A percentile compares a stretch with the other conserved stretches of the same genome.
These are phyloP conservation scores for Aspergillus phoenicis DNA, from an alignment of 2,329 filamentous ascomycete species.

Conservation along the genomic window DNA sequence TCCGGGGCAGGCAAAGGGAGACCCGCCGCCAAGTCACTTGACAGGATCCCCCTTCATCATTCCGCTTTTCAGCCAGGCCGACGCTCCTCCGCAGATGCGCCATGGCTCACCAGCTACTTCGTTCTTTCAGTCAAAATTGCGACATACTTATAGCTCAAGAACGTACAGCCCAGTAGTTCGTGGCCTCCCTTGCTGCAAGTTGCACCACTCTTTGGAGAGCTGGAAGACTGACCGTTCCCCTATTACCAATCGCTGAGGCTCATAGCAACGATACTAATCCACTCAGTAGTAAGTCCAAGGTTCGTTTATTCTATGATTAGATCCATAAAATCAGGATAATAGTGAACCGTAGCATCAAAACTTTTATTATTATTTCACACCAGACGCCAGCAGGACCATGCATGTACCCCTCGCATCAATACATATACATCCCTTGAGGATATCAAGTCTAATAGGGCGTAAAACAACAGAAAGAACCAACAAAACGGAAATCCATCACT, in stretches of 20 bases:
- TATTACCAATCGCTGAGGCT: too few species aligned
- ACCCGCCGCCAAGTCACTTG: slow-evolving; percentile 7
- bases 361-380: slow-evolving; percentile 28
- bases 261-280: too few species aligned
- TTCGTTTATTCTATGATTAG: neutral
- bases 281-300: too few species aligned
- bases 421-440: slow-evolving; percentile 39
- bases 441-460: slow-evolving; percentile 34
- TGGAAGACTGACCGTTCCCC: too few species aligned
- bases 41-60: neutral
- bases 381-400: slow-evolving; percentile 38
- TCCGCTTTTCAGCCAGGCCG: neutral
- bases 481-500: slow-evolving; percentile 49
- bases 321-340: neutral
- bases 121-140: neutral
- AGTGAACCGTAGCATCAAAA: slow-evolving; percentile 10
- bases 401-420: slow-evolving; percentile 35
- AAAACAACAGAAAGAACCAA: slow-evolving; percentile 23
- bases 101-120: neutral
- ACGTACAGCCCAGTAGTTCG: neutral
- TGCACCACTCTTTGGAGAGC: neutral
- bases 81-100: neutral
- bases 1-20: slow-evolving; percentile 3
- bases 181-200: neutral
- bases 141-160: neutral